Evolutionary conservation across 2,329 filamentous ascomycete species (phyloP), one percentile per base, ranked within the genome.

Genomic region (Fusarium drepaniforme): DNA sequence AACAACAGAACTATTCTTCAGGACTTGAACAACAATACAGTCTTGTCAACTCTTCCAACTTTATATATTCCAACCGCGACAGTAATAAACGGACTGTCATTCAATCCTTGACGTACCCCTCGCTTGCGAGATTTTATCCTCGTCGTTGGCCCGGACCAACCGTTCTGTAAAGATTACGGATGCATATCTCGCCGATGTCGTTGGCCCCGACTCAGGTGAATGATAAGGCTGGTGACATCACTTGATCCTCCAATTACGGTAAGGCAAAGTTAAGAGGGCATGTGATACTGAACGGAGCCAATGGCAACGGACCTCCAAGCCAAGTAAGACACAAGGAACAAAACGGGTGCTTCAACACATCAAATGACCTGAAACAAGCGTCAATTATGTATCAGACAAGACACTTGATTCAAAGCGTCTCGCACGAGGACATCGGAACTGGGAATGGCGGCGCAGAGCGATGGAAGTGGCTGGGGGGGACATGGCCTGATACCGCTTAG

Each of bases 381-480:
- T 56, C 49, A 56, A 56, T 56, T 56, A 56, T 56, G 49, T 56
- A 56, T 56, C 28, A 56, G 28, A 56, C 49, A 56, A 46, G 21
- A 46, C 42, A 46, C 42, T n/a, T 56, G 58, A 61, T 44, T 44
- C 25, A 44, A 33, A 16, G 37, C 33, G 23, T 16, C 37, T 44
- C 23, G 23, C 25, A 61, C 21, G 58, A 61, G 58, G 25, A 21
- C 28, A 44, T 35, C 33, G 33, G 33, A 35, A 35, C 11, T 28
- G 30, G 16, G 56, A 58, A 58, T 37, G 56, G 15, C 56, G 30
- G 51, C 51, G n/a, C 51, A 57, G 30, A 33, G 51, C 56, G 35
- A 58, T 23, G 56, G 13, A 58, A 58, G 56, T 37, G 56, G 56
- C 56, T 38, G 56, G 35, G 51, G 56, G 35, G 51, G 6, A 23